phyloP scores from a whole-genome alignment of 495 filamentous ascomycete genomes.

The Penicillium cinerascens region DNA sequence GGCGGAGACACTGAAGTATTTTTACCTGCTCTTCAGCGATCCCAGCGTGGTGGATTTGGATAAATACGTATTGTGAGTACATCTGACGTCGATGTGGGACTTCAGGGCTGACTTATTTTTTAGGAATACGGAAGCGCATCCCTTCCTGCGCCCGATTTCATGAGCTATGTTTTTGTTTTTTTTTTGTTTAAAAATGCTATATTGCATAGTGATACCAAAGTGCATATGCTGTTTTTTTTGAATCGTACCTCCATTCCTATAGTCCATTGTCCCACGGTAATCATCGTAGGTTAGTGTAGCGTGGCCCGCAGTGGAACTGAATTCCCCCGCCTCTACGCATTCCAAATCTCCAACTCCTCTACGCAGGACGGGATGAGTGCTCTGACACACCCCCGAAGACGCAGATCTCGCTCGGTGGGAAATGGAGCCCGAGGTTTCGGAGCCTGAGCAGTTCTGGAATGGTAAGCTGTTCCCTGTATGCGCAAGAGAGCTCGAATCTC shows the following conservation, averaged over 20 bases:
- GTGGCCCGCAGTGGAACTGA: conserved; percentile 17
- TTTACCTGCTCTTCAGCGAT: conserved; percentile 71
- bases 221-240: conserved; percentile 12
- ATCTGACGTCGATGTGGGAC: conserved; percentile 1
- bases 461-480: conserved; percentile 58
- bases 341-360: conserved; percentile 24
- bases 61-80: conserved; percentile 71
- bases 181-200: conserved; percentile 4
- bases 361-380: conserved; percentile 42
- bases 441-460: conserved; percentile 92
- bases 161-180: conserved; percentile 11
- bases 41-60: conserved; percentile 73
- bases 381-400: conserved; percentile 33
- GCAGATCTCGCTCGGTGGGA: conserved; percentile 42
- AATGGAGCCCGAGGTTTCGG: conserved; percentile 60
- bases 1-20: conserved; percentile 78
- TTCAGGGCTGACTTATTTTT: conserved; percentile 10
- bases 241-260: neutral
- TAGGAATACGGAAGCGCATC: conserved; percentile 57
- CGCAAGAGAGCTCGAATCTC: neutral
- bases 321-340: conserved; percentile 24
- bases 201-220: conserved; percentile 28
- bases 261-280: no score
- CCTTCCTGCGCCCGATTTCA: conserved; percentile 44
- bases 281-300: conserved; percentile 3